These are phyloP conservation scores for Vitis cinerea DNA, from an alignment of 164 flowering plant species.

Conservation along the genomic window DNA sequence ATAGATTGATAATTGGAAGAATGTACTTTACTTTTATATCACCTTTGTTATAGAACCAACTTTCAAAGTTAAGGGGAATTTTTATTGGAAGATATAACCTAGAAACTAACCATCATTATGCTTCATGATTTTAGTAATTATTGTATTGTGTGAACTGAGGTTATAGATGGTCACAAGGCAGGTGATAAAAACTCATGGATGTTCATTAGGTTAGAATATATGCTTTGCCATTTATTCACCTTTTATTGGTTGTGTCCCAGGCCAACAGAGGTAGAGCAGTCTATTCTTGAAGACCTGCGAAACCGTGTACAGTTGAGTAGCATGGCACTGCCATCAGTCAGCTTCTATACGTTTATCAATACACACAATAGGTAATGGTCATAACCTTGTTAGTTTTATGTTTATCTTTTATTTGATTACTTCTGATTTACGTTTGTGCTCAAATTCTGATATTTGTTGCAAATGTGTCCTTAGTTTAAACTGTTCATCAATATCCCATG, in stretches of 20 bases:
- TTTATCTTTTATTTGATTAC: neutral
- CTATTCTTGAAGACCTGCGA: conserved; percentile 89
- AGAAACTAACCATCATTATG: too few relatives aligned
- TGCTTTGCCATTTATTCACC: neutral
- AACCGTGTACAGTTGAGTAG: conserved; percentile 90
- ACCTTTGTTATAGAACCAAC: too few relatives aligned
- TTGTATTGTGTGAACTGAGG: too few relatives aligned
- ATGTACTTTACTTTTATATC: too few relatives aligned
- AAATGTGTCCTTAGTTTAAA: conserved; percentile 54
- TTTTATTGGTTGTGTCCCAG: conserved; percentile 34
- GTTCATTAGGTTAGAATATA: neutral
- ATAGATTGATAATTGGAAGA: too few relatives aligned
- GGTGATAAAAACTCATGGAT: too few relatives aligned
- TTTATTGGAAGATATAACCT: too few relatives aligned
- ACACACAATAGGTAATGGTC: conserved; percentile 76
- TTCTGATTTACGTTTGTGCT: neutral
- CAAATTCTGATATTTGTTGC: conserved; percentile 11
- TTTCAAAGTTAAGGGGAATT: too few relatives aligned
- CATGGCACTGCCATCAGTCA: conserved; percentile 79
- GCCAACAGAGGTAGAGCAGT: conserved; percentile 74
- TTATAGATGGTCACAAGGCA: too few relatives aligned
- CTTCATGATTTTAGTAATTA: too few relatives aligned
- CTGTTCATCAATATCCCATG: conserved; percentile 88
- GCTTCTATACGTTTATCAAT: conserved; percentile 91
- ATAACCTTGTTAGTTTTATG: neutral